Evolutionary conservation across 352 stramenopile genomes (phyloP).

Genomic region (Globisporangium spinosum): DNA sequence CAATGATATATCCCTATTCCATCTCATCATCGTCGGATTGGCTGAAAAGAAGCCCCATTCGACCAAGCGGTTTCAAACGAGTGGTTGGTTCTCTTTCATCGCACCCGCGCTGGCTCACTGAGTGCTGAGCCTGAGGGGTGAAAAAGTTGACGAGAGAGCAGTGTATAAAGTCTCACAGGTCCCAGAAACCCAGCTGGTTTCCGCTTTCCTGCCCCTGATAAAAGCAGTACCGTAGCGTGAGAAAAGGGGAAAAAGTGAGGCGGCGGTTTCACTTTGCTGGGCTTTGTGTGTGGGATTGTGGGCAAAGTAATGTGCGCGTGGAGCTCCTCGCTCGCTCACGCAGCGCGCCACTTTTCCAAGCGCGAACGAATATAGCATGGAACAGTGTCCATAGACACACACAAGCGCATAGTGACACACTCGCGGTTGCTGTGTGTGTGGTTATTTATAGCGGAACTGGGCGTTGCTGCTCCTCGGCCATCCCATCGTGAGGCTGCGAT

Average conservation of each 20-base stretch:
- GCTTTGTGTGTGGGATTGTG: neutral
- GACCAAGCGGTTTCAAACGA: slow-evolving; percentile 41
- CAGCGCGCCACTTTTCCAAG: neutral
- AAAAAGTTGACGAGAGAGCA: slow-evolving; percentile 12
- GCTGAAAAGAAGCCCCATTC: slow-evolving; percentile 21
- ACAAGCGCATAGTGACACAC: neutral
- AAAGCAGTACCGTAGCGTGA: neutral
- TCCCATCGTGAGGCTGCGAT: slow-evolving; percentile 5
- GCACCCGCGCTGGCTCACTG: slow-evolving; percentile 6
- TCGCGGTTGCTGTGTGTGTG: too few species aligned
- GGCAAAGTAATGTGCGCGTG: neutral
- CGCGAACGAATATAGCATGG: neutral
- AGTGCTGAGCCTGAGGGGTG: too few species aligned
- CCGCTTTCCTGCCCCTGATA: neutral
- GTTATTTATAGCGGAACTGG: neutral
- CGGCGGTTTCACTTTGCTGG: neutral
- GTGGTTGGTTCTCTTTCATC: slow-evolving; percentile 48
- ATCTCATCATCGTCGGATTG: slow-evolving; percentile 23
- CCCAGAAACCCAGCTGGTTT: neutral
- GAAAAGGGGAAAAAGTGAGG: neutral
- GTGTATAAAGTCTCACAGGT: slow-evolving; percentile 11
- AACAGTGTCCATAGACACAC: neutral
- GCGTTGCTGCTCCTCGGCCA: neutral
- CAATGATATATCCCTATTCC: slow-evolving; percentile 17
- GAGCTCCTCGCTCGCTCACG: neutral